Percentiles rank a stretch among this genome's conserved stretches.
These are phyloP conservation scores for Zychaea mexicana DNA, from an alignment of 371 early-diverging fungal genomes.

Conservation along the genomic window DNA sequence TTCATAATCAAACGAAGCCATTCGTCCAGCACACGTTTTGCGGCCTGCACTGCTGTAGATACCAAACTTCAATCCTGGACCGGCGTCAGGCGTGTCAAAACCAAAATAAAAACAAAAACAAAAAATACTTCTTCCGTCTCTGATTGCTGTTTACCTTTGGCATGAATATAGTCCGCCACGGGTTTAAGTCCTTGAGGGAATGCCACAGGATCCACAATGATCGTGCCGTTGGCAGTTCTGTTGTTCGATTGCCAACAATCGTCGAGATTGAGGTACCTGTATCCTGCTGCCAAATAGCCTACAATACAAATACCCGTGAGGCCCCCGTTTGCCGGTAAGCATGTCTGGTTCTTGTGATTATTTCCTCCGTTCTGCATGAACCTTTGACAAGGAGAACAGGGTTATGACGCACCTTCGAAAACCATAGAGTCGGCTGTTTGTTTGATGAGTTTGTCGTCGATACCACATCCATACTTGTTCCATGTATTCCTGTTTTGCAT, in stretches of 20 bases:
- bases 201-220: constrained; percentile 29
- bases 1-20: constrained; percentile 23
- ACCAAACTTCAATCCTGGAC: constrained; percentile 31
- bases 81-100: too few relatives aligned
- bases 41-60: constrained; percentile 29
- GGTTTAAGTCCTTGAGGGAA: constrained; percentile 44
- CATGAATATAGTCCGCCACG: constrained; percentile 35
- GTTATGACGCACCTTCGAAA: background rate
- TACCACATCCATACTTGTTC: constrained; percentile 40
- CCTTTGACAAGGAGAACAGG: background rate
- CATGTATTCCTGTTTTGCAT: constrained; percentile 33
- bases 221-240: constrained; percentile 32
- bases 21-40: constrained; percentile 20
- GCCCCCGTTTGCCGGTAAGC: too few relatives aligned
- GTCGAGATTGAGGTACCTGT: constrained; percentile 43
- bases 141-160: constrained; percentile 25
- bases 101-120: too few relatives aligned
- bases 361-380: too few relatives aligned
- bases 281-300: constrained; percentile 27
- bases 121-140: too few relatives aligned
- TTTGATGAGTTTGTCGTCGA: constrained; percentile 30
- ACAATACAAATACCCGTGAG: background rate
- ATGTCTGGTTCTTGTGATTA: too few relatives aligned
- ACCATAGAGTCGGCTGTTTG: constrained; percentile 36
- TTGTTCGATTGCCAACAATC: constrained; percentile 46